These are phyloP conservation scores for Lanzia echinophila DNA, from an alignment of 2,329 filamentous ascomycete genomes.

Conservation along the genomic window DNA sequence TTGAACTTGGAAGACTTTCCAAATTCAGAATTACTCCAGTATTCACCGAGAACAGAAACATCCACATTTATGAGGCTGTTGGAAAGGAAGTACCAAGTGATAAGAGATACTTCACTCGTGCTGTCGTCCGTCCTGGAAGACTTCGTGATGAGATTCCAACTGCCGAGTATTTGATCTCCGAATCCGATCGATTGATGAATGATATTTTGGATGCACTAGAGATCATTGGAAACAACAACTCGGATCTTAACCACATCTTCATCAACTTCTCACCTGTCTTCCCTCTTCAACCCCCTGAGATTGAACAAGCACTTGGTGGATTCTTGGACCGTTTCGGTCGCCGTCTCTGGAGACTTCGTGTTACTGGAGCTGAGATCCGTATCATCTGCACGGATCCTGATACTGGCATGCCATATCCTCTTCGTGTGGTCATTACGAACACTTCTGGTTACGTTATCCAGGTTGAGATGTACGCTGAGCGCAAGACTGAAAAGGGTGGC, in stretches of 20 bases:
- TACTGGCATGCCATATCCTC: conserved; percentile 79
- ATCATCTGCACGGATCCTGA: conserved; percentile 91
- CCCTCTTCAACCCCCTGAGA: conserved; percentile 80
- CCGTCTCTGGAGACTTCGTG: conserved; percentile 91
- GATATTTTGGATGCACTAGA: conserved; percentile 96
- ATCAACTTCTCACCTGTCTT: conserved; percentile 99
- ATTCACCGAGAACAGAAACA: conserved; percentile 98
- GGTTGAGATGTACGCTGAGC: conserved; percentile 95
- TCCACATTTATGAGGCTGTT: conserved; percentile 95
- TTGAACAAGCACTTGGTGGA: conserved; percentile 86
- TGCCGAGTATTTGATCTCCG: conserved; percentile 96
- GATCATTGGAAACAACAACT: conserved; percentile 98
- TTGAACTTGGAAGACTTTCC: conserved; percentile 85
- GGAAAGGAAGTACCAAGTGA: conserved; percentile 93
- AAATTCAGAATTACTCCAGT: conserved; percentile 99
- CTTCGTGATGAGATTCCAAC: conserved; percentile 96
- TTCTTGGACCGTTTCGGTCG: conserved; percentile 96
- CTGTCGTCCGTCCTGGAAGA: conserved; percentile 87
- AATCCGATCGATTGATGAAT: conserved; percentile 93
- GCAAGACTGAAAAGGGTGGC: conserved; percentile 88
- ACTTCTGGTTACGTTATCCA: conserved; percentile 97
- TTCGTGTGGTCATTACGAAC: conserved; percentile 95
- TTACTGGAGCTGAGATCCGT: conserved; percentile 94
- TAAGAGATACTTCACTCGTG: conserved; percentile 97
- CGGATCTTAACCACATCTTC: conserved; percentile 99